Evolutionary conservation across 2,329 filamentous ascomycete genomes (phyloP).

Genomic region (Pseudopithomyces maydicus): DNA sequence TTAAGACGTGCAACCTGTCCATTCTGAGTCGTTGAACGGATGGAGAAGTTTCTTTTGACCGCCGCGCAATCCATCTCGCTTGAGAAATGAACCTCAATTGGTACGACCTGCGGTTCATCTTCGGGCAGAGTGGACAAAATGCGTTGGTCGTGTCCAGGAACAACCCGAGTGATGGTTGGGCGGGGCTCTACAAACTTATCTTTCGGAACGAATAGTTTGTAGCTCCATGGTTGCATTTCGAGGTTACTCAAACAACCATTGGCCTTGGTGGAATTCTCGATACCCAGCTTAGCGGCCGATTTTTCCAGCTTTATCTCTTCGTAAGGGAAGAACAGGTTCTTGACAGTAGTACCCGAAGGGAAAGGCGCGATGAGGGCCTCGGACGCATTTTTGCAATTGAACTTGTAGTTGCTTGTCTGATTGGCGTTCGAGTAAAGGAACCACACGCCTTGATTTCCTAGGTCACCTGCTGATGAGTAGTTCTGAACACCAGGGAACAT

Average conservation of each 20-base stretch:
- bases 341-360: conserved; percentile 58
- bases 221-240: conserved; percentile 61
- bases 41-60: conserved; percentile 55
- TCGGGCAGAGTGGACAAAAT: conserved; percentile 55
- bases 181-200: conserved; percentile 56
- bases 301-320: conserved; percentile 59
- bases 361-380: conserved; percentile 63
- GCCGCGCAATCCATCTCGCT: conserved; percentile 65
- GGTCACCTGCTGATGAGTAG: conserved; percentile 44
- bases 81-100: conserved; percentile 64
- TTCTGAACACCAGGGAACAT: conserved; percentile 59
- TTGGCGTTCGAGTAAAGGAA: conserved; percentile 58
- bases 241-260: conserved; percentile 63
- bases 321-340: conserved; percentile 67
- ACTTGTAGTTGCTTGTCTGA: conserved; percentile 58
- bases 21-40: conserved; percentile 59
- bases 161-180: conserved; percentile 65
- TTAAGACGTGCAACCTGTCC: conserved; percentile 53
- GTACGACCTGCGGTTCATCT: conserved; percentile 50
- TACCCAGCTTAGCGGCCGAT: conserved; percentile 49
- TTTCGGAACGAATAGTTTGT: conserved; percentile 63
- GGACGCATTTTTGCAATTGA: conserved; percentile 60
- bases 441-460: conserved; percentile 57
- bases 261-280: conserved; percentile 41
- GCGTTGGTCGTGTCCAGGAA: conserved; percentile 65